Evolutionary conservation across 441 rosid species (phyloP), one percentile per base, ranked within the genome.

Genomic region (Jatropha podagrica): DNA sequence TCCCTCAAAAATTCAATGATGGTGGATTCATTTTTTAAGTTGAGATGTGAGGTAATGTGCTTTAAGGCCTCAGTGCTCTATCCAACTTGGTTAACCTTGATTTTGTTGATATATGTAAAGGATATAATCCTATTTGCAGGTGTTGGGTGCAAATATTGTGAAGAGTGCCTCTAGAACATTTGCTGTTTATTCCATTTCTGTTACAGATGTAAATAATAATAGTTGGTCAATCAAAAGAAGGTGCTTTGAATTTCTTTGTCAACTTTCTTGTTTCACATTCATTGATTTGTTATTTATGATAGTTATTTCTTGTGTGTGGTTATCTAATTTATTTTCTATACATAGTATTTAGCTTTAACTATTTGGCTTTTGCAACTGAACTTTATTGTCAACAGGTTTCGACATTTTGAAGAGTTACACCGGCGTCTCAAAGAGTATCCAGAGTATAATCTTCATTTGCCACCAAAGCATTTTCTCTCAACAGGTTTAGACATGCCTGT

Each of bases 171-270:
- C 98, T 66, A 93, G 81, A 86, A 89, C 88, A 62, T 94, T 96
- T 88, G 92, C 99, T 58, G 98, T 96, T 74, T 96, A 96, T 82
- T 95, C 98, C 77, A 75, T 96, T 82, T 86, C 98, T 73, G 99
- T 93, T 74, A 83, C 97, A 26, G 98, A 94, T 86, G 91, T 87
- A 81, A 87, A 89, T 78, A 87, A 79, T 78, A 90, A 93, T 85
- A 85, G 91, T 82, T 96, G 99, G 99, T 94, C 98, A 20, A 92
- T 96, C 88, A 96, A 96, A 89, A 86, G 99, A 91, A 96, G 99
- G 99, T 96, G 81, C 69, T 41, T 60, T 63, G 65, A 23, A 74
- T 77, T 76, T 76, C 76, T 68, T 75, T 79, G 27, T 69, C 70
- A 71, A 68, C 44, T 80, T 76, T 75, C 46, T 78, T 68, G 70